Evolutionary conservation across 75 land plant species (phyloP), one percentile per base, ranked within the genome.

Genomic region (Larix kaempferi): DNA sequence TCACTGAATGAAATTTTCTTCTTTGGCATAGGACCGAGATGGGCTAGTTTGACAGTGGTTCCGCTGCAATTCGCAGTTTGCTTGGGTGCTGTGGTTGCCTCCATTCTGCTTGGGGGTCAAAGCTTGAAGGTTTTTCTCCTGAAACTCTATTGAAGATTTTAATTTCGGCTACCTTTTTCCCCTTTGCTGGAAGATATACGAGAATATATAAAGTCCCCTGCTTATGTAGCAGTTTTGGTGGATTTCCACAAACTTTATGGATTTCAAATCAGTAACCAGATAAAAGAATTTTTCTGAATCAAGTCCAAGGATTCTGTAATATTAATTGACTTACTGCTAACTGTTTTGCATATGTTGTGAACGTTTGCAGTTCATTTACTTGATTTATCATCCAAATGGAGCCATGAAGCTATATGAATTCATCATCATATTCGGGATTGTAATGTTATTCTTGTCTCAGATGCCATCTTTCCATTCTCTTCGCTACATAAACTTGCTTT

Each of bases 381-480:
- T 83, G 25, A 65, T 91, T 14, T 86, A 86, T 55, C 80, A 81
- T 26, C 87, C 92, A 54, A 54, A 86, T 74, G 91, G 93, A 14
- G 66, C 57, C 0, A 84, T 88, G 83, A 82, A 91, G 83, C 89
- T 96, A 0, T 94, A 81, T 61, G 84, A 86, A 71, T 94, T 90
- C 69, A 82, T 94, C n/a, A 75, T 84, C 35, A 76, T 94, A 35
- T 92, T 90, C 65, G 99, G 97, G 41, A 62, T 65, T 7, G 21
- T 94, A 25, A 83, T 94, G 90, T 39, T 91, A 79, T 44, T 94
- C 21, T 72, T 96, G 78, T 85, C 93, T 26, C 98, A 96, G 78
- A 85, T 96, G 54, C 99, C 99, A 26, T 96, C 99, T 27, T 95
- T 96, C 76, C 99, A 96, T 74, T 94, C 99, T 3, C 85, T 96